Evolutionary conservation across 2,329 filamentous ascomycete genomes (phyloP).

Genomic region (Phaeosphaeria sp.): DNA sequence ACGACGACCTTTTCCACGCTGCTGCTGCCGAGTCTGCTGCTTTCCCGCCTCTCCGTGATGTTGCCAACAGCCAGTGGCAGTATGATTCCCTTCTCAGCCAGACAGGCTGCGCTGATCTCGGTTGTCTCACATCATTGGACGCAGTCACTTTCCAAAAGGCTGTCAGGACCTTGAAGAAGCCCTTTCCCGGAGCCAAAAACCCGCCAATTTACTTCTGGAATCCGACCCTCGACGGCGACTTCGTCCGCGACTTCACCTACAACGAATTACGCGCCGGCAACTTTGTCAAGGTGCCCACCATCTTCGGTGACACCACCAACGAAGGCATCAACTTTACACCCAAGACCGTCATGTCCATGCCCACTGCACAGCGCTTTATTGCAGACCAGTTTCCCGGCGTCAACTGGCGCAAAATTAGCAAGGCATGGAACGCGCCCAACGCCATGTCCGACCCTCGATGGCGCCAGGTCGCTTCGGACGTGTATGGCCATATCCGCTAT

Average conservation of each 20-base stretch:
- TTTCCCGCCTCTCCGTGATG: conserved; percentile 49
- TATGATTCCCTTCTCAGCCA: conserved; percentile 47
- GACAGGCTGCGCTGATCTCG: conserved; percentile 46
- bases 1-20: conserved; percentile 47
- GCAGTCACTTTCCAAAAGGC: conserved; percentile 48
- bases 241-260: conserved; percentile 51
- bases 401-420: conserved; percentile 35
- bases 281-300: conserved; percentile 50
- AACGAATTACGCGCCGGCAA: conserved; percentile 45
- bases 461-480: conserved; percentile 48
- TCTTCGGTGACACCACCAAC: conserved; percentile 55
- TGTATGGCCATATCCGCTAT: conserved; percentile 59
- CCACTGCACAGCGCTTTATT: conserved; percentile 47
- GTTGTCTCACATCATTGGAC: conserved; percentile 48
- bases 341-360: conserved; percentile 40
- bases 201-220: conserved; percentile 51
- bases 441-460: conserved; percentile 34
- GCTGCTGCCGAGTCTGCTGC: conserved; percentile 43
- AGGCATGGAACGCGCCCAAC: conserved; percentile 37
- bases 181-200: conserved; percentile 46
- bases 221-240: conserved; percentile 52
- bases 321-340: conserved; percentile 52
- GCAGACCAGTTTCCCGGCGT: conserved; percentile 49
- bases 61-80: conserved; percentile 51
- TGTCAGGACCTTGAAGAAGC: conserved; percentile 39